Evolutionary conservation across 441 rosid genomes (phyloP), one percentile per base, ranked within the genome.

Genomic region (Isatis lusitanica): DNA sequence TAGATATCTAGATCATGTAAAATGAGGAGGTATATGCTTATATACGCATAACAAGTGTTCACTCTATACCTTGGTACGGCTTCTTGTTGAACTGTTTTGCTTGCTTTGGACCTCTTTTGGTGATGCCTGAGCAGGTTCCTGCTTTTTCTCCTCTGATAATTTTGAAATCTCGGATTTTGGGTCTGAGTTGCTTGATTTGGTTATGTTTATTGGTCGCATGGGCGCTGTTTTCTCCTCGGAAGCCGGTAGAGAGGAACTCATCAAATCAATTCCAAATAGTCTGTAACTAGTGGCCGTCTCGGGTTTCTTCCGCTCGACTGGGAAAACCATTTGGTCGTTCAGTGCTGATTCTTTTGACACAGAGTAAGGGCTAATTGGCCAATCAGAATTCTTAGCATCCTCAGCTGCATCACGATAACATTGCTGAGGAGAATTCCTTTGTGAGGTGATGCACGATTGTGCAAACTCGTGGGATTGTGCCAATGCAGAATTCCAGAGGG

Each of bases 31-130:
- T 46, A 39, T 48, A 3, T 1, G 7, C 51, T 12, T 55, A 50
- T 31, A 35, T 62, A 44, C 63, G 63, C 26, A 18, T 63, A 46
- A 17, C 48, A 36, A 36, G n/a, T 66, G 52, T 66, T 62, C 30
- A 31, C 63, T 66, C 82, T 78, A 86, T 59, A 87, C 88, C 74
- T 88, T 84, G 60, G 86, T 88, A 70, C 94, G 83, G 42, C 78
- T 78, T 63, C 88, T 80, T 51, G 78, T 46, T 46, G 83, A 78
- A 75, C 74, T 66, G 62, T 10, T 76, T 72, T 75, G 84, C 86
- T 82, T 88, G 83, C 77, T 85, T 40, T 86, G 91, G 50, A 70
- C 81, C 79, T 91, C 98, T 78, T 86, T 91, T 5, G 83, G 81
- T n/a, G 82, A 75, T 46, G 78, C 63, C 50, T 79, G 81, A 4